Percentiles rank a stretch among this genome's conserved stretches.
Evolutionary conservation across 176 grass and related monocot genomes (phyloP).

Genomic region (Oryza brachyantha): DNA sequence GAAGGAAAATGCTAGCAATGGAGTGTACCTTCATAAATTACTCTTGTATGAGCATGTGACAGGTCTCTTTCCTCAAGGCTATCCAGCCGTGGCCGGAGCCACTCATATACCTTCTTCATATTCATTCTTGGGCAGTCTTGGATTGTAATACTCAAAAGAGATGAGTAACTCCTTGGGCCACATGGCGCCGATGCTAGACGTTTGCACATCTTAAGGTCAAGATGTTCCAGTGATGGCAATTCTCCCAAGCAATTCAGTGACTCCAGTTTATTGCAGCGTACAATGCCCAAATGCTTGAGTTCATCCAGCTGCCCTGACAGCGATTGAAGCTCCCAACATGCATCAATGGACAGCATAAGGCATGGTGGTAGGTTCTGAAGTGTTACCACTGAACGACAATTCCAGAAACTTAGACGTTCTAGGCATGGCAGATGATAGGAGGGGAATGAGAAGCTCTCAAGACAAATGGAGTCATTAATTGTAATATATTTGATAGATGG

Average conservation of each 20-base stretch:
- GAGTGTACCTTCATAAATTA: background rate
- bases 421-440: background rate
- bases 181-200: background rate
- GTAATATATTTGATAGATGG: background rate
- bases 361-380: background rate
- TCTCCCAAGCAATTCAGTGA: background rate
- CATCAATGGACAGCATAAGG: background rate
- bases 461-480: background rate
- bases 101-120: background rate
- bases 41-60: background rate
- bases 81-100: background rate
- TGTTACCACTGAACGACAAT: no score
- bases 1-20: no score
- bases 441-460: no score
- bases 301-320: background rate
- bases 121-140: background rate
- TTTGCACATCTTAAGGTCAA: background rate
- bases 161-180: background rate
- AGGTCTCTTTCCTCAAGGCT: background rate
- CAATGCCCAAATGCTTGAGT: rapidly evolving
- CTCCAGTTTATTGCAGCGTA: background rate
- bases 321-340: no score
- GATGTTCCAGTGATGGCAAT: background rate
- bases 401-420: rapidly evolving
- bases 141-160: background rate